Conservation (phyloP, 192 early-diverging fungal genomes). For the Podochytrium sp. region DNA sequence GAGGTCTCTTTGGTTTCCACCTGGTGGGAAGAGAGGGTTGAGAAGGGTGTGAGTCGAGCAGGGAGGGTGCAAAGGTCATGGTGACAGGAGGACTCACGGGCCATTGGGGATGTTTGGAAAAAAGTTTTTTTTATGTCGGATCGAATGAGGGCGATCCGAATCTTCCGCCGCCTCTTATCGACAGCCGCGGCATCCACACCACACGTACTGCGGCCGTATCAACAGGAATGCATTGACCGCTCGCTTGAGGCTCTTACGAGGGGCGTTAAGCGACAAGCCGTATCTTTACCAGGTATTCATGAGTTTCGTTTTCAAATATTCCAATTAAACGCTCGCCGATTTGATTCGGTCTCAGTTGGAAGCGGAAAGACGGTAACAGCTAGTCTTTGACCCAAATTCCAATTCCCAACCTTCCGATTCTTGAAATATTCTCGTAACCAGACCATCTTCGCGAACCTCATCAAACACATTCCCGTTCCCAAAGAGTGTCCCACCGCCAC, state of each 20-base stretch:
- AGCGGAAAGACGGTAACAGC: slow-evolving; percentile 93
- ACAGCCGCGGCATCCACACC: not conserved
- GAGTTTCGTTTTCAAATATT: not conserved
- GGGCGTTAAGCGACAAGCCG: slow-evolving; percentile 75
- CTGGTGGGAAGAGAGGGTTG: not conserved
- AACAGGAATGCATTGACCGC: slow-evolving; percentile 80
- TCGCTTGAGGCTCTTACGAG: slow-evolving; percentile 56
- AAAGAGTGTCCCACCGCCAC: slow-evolving; percentile 62
- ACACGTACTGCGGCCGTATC: slow-evolving; percentile 56
- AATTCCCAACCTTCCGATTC: not conserved
- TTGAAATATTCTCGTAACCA: slow-evolving; percentile 9
- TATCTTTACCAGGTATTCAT: slow-evolving; percentile 70
- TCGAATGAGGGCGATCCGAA: not conserved
- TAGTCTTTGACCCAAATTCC: not conserved
- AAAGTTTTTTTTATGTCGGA: not conserved
- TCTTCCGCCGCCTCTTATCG: not conserved
- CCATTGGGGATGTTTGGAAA: too few relatives aligned
- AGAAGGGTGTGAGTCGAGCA: not conserved
- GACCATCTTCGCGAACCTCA: slow-evolving; percentile 83
- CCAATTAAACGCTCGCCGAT: slow-evolving; percentile 28
- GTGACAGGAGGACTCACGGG: too few relatives aligned
- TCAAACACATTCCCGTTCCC: slow-evolving; percentile 60
- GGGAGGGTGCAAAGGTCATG: too few relatives aligned
- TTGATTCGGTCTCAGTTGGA: slow-evolving; percentile 76
- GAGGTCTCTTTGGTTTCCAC: slow-evolving; percentile 32